Conservation (phyloP, 176 grass and related monocot species). For the Aegilops umbellulata region DNA sequence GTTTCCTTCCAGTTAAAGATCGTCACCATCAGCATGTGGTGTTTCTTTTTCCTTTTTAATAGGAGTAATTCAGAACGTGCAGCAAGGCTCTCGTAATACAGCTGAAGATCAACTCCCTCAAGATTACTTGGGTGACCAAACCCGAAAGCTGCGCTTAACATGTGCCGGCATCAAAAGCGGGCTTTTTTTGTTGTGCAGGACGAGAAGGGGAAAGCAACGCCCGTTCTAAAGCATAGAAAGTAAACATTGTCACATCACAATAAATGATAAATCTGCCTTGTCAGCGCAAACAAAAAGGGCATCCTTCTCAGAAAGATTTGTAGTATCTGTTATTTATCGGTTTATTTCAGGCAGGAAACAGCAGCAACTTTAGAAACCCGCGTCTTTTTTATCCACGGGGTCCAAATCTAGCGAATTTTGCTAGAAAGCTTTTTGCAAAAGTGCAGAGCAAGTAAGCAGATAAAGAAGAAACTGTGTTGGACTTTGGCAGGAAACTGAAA, state of each 20-base stretch:
- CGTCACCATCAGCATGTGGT: neutral
- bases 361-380: no score
- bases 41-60: no score
- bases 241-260: neutral
- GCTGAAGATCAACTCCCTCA: neutral
- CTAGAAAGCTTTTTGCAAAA: neutral
- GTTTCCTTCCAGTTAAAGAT: neutral
- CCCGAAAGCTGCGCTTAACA: neutral
- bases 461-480: neutral
- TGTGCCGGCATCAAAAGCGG: neutral
- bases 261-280: neutral
- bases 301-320: no score
- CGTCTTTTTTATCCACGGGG: no score
- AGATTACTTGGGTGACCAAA: neutral
- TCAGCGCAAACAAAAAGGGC: no score
- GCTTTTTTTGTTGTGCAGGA: neutral
- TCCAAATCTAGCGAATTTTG: neutral
- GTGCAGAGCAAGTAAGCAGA: neutral
- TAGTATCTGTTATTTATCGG: no score
- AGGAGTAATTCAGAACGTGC: no score
- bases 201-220: neutral
- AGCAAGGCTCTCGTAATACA: no score
- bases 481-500: neutral
- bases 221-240: neutral
- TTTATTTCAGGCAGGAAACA: no score